Evolutionary conservation across 495 filamentous ascomycete genomes (phyloP), one percentile per base, ranked within the genome.

Genomic region (Aspergillus asperescens): DNA sequence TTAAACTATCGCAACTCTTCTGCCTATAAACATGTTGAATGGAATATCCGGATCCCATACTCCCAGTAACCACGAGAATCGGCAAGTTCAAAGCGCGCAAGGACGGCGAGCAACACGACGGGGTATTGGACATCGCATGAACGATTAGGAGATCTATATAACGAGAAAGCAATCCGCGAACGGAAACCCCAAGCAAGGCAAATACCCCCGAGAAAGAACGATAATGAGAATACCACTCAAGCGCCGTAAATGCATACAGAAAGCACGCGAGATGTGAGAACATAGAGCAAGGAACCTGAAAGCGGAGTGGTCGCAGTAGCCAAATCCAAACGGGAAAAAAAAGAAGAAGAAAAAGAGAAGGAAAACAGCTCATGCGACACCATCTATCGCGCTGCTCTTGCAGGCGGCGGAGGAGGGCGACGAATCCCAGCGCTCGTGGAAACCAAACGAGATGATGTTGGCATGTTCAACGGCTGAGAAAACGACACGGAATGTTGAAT

Each of bases 371-470:
- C 18, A 2, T 9, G 28, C 34, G 15, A 7, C 34, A 49, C 7
- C 13, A n/a, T n/a, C 46, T 50, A 68, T 48, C 63, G 59, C 22
- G 62, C 57, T 18, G 61, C 45, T 6, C 62, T 54, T 8, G 62
- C 62, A 9, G 62, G 50, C 7, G 60, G 58, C 38, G 53, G 56
- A 6, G 60, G 52, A 27, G 61, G 35, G n/a, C 53, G 62, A 34
- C 61, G 57, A 45, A 61, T 48, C 8, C 52, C 48, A 32, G 46
- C 16, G 42, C 46, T 57, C 16, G 63, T 10, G 3, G 57, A 42
- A 24, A 61, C 48, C 39, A 58, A 16, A 25, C 42, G 49, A 20
- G 58, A 55, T 6, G 60, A 35, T 20, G 56, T 54, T 31, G 37
- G 44, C 29, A 58, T 39, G 19, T 64, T 55, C 44, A 62, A 60